These are phyloP conservation scores for Botrytis tulipae DNA, from an alignment of 2,329 filamentous ascomycete genomes.

Conservation along the genomic window DNA sequence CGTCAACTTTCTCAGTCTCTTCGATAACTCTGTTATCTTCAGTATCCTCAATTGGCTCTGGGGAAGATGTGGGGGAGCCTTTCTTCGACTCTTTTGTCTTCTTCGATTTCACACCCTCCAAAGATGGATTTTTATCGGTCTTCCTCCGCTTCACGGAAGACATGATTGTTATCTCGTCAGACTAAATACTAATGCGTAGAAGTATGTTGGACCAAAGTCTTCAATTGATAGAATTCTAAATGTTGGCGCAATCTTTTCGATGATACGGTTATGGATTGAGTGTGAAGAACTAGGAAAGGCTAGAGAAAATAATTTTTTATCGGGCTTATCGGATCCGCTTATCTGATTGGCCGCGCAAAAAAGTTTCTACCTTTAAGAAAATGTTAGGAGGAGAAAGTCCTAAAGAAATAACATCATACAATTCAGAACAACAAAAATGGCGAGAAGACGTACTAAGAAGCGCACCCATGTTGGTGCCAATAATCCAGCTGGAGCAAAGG, in stretches of 20 bases:
- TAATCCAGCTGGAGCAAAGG: constrained; percentile 47
- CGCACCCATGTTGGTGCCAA: constrained; percentile 75
- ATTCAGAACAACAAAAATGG: constrained; percentile 55
- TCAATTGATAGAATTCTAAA: neutral
- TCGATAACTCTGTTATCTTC: constrained; percentile 20
- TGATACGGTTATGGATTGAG: no score
- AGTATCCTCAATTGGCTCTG: constrained; percentile 11
- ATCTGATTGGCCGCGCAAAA: constrained; percentile 35
- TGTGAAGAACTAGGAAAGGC: neutral
- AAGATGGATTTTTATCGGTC: constrained; percentile 30
- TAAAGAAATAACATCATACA: constrained; percentile 23
- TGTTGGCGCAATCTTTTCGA: neutral
- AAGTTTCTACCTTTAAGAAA: constrained; percentile 22
- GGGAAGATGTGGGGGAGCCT: constrained; percentile 17
- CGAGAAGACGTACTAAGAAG: constrained; percentile 79
- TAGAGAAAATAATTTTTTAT: constrained; percentile 35
- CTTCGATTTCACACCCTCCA: constrained; percentile 25
- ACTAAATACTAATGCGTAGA: neutral
- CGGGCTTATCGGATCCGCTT: constrained; percentile 36
- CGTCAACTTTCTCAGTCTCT: constrained; percentile 28
- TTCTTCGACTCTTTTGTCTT: constrained; percentile 23
- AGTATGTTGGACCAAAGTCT: neutral
- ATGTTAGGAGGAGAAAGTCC: constrained; percentile 14
- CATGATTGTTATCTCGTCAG: constrained; percentile 26
- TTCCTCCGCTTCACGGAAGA: constrained; percentile 39